These are phyloP conservation scores for Aphanomyces cochlioides DNA, from an alignment of 352 stramenopile genomes.

Conservation along the genomic window DNA sequence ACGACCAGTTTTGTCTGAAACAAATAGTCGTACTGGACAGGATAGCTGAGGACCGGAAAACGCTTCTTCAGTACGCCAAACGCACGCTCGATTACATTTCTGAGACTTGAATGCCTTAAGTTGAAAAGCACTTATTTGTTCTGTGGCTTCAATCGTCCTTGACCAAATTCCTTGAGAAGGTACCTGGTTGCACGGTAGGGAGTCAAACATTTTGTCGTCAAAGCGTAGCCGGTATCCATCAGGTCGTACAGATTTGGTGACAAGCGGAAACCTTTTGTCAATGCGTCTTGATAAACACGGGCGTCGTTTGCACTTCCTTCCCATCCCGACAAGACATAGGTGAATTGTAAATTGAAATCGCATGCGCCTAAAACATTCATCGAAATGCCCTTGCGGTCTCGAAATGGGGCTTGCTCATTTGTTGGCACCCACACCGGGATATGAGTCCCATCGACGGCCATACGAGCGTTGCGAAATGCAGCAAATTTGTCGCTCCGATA, in stretches of 20 bases:
- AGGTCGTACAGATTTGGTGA: neutral
- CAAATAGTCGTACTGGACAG: neutral
- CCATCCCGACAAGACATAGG: neutral
- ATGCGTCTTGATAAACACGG: neutral
- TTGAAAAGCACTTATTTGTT: constrained; percentile 31
- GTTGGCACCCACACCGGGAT: neutral
- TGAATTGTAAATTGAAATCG: constrained; percentile 1
- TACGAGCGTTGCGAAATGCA: neutral
- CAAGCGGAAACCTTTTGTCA: neutral
- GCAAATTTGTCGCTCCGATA: neutral
- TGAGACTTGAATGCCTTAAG: constrained; percentile 17
- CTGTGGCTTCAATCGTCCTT: constrained; percentile 8
- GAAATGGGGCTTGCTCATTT: neutral
- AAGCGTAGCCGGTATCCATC: neutral
- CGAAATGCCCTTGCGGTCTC: neutral
- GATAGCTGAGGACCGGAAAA: neutral
- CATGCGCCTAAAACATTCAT: neutral
- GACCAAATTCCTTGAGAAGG: constrained; percentile 33
- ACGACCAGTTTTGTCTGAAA: neutral
- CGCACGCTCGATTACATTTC: constrained; percentile 27
- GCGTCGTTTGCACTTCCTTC: neutral
- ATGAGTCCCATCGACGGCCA: neutral
- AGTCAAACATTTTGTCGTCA: constrained; percentile 1
- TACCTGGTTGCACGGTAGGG: constrained; percentile 14
- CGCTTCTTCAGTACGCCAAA: constrained; percentile 30